Percentiles rank a stretch among this genome's conserved stretches.
These are phyloP conservation scores for Lunasporangiospora selenospora DNA, from an alignment of 192 early-diverging fungal genomes.

Conservation along the genomic window DNA sequence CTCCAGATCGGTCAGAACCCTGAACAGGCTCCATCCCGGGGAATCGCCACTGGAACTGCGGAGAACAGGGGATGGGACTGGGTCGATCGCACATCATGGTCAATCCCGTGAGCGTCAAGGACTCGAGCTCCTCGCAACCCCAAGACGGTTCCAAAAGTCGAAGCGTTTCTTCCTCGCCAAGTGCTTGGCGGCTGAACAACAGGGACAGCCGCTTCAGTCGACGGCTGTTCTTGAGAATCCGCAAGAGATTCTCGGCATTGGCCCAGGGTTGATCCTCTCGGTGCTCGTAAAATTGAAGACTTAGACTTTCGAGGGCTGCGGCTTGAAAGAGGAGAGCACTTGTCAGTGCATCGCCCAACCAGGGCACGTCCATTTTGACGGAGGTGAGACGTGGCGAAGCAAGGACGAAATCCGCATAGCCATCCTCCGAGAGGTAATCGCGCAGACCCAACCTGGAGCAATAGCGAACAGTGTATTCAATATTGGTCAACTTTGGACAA, in stretches of 20 bases:
- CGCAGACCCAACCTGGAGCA: conserved; percentile 5
- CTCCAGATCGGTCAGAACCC: neutral
- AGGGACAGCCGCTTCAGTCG: conserved; percentile 3
- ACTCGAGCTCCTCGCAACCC: conserved; percentile 15
- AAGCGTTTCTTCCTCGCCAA: conserved; percentile 19
- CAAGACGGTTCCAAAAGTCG: conserved; percentile 18
- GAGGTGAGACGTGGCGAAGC: neutral
- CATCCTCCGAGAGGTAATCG: conserved; percentile 23
- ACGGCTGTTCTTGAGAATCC: conserved; percentile 13
- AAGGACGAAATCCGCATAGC: conserved; percentile 22
- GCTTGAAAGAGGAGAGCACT: conserved; percentile 15
- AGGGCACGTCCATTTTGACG: conserved; percentile 30
- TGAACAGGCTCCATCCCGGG: neutral
- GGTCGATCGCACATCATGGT: neutral
- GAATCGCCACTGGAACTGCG: conserved; percentile 10
- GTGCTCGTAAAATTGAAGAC: conserved; percentile 8
- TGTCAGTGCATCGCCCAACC: conserved; percentile 15
- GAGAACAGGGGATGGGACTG: neutral
- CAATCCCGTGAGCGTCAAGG: conserved; percentile 16
- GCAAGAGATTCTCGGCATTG: conserved; percentile 15
- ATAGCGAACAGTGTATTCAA: conserved; percentile 27
- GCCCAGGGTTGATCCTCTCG: conserved; percentile 2
- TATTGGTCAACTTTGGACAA: conserved; percentile 7
- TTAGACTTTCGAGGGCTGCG: neutral
- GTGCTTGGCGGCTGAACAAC: conserved; percentile 13